A percentile compares a stretch with the other conserved stretches of the same genome.
Evolutionary conservation across 73 alveolate species (phyloP).

Genomic region (Paramecium sexaurelia): DNA sequence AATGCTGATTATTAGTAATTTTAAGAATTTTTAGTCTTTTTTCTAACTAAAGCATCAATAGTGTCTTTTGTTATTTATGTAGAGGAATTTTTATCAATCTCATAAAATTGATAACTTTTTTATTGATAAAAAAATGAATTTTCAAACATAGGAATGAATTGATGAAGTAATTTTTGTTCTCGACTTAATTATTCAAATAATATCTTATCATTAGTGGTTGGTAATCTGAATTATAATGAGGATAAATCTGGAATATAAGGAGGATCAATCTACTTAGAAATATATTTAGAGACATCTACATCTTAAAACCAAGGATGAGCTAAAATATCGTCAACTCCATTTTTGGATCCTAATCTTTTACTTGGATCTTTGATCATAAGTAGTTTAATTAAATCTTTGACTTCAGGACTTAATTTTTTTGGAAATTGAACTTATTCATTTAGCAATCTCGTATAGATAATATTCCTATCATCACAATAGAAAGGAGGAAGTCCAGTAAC

Average conservation of each 20-base stretch:
- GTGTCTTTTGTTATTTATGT: conserved; percentile 37
- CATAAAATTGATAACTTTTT: background rate
- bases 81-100: conserved; percentile 13
- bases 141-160: background rate
- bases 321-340: conserved; percentile 58
- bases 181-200: conserved; percentile 26
- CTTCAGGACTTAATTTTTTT: conserved; percentile 44
- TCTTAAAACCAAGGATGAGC: conserved; percentile 66
- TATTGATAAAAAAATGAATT: background rate
- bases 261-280: conserved; percentile 38
- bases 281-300: conserved; percentile 10
- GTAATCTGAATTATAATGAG: background rate
- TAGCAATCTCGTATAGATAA: conserved; percentile 14
- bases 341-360: conserved; percentile 63
- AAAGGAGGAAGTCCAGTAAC: conserved; percentile 81
- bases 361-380: conserved; percentile 61
- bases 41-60: conserved; percentile 22
- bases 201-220: background rate
- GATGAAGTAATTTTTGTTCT: background rate
- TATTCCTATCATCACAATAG: conserved; percentile 68
- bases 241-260: conserved; percentile 60
- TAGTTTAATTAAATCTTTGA: conserved; percentile 31
- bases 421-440: conserved; percentile 47
- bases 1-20: background rate
- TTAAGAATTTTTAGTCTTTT: conserved; percentile 19